These are phyloP conservation scores for Hevea brasiliensis DNA, from an alignment of 345 rosid species.

Conservation along the genomic window DNA sequence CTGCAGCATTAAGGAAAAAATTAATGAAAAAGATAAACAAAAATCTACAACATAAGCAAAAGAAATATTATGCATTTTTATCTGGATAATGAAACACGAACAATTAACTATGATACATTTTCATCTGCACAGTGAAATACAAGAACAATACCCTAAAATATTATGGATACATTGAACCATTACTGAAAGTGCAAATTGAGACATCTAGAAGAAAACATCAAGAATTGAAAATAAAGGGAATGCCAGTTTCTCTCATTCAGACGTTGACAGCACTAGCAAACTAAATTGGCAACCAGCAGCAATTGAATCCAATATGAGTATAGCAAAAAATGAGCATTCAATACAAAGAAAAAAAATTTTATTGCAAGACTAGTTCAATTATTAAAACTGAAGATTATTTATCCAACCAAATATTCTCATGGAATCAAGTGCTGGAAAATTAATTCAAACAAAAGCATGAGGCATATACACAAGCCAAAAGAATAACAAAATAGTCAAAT, in stretches of 20 bases:
- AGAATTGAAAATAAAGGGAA: neutral
- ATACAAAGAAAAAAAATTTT: no score
- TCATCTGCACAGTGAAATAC: slow-evolving; percentile 5
- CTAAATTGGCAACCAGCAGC: neutral
- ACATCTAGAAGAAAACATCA: neutral
- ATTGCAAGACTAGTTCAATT: no score
- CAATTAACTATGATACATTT: neutral
- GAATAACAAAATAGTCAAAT: neutral
- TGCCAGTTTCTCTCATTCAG: neutral
- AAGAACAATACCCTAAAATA: neutral
- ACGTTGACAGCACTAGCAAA: neutral
- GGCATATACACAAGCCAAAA: neutral
- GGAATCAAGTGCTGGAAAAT: neutral
- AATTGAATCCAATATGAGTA: no score
- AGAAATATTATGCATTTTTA: neutral
- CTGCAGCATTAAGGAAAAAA: slow-evolving; percentile 33
- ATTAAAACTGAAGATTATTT: no score
- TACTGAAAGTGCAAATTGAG: neutral
- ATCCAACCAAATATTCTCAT: neutral
- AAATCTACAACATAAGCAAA: neutral
- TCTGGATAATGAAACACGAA: neutral
- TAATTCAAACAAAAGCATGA: neutral
- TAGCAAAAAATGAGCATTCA: no score
- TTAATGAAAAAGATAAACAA: slow-evolving; percentile 4
- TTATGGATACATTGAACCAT: neutral